Conservation (phyloP, 805 yeast species). For the Kluyveromyces dobzhanskii region DNA sequence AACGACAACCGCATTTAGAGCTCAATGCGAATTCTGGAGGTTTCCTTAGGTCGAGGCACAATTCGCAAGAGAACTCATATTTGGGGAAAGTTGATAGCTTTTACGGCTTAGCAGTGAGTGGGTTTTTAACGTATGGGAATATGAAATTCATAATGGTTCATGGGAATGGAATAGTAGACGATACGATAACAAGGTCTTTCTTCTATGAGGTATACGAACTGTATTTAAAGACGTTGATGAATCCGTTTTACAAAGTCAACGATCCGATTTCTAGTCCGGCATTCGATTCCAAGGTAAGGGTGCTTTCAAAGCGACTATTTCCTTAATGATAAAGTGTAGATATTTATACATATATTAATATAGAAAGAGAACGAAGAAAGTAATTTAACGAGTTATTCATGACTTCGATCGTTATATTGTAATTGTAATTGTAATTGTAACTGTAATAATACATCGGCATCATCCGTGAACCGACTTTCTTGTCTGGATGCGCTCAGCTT, state of each 20-base stretch:
- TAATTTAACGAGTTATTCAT: too few relatives aligned
- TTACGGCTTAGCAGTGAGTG: constrained; percentile 75
- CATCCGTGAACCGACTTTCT: too few relatives aligned
- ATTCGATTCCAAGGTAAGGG: constrained; percentile 68
- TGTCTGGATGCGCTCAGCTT: too few relatives aligned
- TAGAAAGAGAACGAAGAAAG: too few relatives aligned
- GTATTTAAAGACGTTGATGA: constrained; percentile 74
- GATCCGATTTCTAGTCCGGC: constrained; percentile 64
- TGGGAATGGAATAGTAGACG: constrained; percentile 33
- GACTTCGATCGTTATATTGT: too few relatives aligned
- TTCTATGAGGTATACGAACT: constrained; percentile 80
- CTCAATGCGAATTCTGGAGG: constrained; percentile 10
- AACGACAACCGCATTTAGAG: constrained; percentile 35
- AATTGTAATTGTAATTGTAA: too few relatives aligned
- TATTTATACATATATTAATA: too few relatives aligned
- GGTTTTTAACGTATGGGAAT: constrained; percentile 82
- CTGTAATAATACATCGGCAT: too few relatives aligned
- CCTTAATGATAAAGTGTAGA: not conserved
- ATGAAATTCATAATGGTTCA: constrained; percentile 70
- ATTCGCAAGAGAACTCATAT: constrained; percentile 32
- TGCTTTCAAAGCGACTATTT: constrained; percentile 46
- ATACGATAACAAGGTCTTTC: constrained; percentile 73
- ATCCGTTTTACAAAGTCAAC: constrained; percentile 77
- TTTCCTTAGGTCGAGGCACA: constrained; percentile 22
- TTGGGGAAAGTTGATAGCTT: constrained; percentile 77